A percentile compares a stretch with the other conserved stretches of the same genome.
These are phyloP conservation scores for Eucalyptus brandiana DNA, from an alignment of 345 rosid species.

Conservation along the genomic window DNA sequence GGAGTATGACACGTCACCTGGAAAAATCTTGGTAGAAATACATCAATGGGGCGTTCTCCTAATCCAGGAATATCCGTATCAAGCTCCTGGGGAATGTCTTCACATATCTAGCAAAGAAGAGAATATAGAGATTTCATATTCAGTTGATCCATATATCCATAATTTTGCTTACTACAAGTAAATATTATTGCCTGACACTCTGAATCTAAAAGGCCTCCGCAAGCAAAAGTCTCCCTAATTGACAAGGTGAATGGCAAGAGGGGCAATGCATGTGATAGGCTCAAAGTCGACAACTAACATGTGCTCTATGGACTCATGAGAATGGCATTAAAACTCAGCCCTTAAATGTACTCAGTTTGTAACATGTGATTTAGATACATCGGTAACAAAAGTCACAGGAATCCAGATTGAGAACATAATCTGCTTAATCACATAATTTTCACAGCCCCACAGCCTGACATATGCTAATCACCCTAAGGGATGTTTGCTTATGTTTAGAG, in stretches of 20 bases:
- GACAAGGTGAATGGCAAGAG: neutral
- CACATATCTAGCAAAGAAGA: slow-evolving; percentile 57
- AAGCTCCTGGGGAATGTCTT: slow-evolving; percentile 84
- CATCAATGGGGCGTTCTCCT: slow-evolving; percentile 75
- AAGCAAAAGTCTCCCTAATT: neutral
- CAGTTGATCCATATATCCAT: neutral
- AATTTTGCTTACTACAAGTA: neutral
- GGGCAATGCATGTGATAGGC: neutral
- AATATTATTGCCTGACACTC: neutral
- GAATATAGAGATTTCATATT: neutral
- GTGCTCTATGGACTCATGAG: neutral
- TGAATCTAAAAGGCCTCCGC: neutral
- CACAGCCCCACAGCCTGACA: neutral
- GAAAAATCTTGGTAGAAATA: slow-evolving; percentile 67
- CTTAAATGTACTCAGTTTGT: neutral
- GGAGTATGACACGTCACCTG: slow-evolving; percentile 30
- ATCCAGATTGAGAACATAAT: neutral
- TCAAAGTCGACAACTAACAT: neutral
- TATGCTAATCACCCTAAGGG: neutral
- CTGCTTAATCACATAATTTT: neutral
- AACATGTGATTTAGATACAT: neutral
- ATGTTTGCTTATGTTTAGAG: neutral
- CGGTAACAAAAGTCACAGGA: neutral
- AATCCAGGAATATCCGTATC: slow-evolving; percentile 85
- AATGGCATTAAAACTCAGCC: neutral